Conservation (phyloP, 2,329 filamentous ascomycete genomes). For the Sclerotinia trifoliorum region DNA sequence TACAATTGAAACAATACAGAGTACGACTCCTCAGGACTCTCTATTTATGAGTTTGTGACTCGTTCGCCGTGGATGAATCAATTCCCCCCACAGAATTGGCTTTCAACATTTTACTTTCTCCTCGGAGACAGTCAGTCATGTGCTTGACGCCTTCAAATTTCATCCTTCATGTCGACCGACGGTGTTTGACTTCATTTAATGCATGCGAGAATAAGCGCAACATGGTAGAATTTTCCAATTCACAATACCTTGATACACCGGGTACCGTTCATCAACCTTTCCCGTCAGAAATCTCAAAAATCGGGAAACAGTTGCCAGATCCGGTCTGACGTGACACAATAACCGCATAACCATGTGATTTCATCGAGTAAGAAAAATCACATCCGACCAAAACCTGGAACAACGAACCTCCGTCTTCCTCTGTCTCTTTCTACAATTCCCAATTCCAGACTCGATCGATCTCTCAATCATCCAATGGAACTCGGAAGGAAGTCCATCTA, state of each 20-base stretch:
- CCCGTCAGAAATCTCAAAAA: neutral
- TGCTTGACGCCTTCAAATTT: neutral
- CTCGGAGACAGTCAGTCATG: slow-evolving; percentile 13
- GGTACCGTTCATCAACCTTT: neutral
- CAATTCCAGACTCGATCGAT: slow-evolving; percentile 5
- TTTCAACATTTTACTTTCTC: slow-evolving; percentile 11
- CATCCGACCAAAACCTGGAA: neutral
- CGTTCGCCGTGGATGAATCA: neutral
- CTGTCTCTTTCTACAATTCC: neutral
- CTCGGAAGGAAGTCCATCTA: neutral
- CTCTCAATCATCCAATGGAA: slow-evolving; percentile 1
- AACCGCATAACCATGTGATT: slow-evolving; percentile 3
- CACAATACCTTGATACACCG: neutral
- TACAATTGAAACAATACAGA: neutral
- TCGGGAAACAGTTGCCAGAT: neutral
- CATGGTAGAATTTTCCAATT: neutral
- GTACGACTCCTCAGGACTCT: neutral
- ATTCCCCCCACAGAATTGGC: neutral
- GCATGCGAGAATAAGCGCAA: neutral
- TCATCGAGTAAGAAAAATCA: slow-evolving; percentile 8
- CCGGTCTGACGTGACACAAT: neutral
- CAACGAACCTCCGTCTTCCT: neutral
- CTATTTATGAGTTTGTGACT: neutral
- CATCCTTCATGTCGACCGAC: neutral
- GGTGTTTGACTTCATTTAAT: neutral